Conservation (phyloP, 371 early-diverging fungal species). For the Vairimorpha necatrix region DNA sequence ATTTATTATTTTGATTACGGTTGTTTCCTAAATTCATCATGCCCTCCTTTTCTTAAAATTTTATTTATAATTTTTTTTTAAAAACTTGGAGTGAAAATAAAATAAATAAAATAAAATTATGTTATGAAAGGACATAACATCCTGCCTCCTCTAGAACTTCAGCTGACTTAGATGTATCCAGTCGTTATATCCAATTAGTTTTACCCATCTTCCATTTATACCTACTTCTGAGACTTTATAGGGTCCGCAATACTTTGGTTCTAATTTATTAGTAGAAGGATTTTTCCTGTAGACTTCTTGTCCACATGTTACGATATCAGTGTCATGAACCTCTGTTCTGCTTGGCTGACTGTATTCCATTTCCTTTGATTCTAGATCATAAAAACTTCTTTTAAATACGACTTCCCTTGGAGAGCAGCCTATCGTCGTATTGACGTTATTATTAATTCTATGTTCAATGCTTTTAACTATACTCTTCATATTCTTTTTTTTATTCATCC, state of each 20-base stretch:
- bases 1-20: no score
- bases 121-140: no score
- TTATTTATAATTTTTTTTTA: no score
- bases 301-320: background rate
- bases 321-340: background rate
- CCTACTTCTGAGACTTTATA: background rate
- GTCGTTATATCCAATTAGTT: background rate
- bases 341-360: background rate
- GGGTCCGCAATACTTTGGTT: background rate
- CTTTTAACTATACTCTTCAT: background rate
- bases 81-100: no score
- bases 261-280: background rate
- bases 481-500: background rate
- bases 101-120: no score
- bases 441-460: background rate
- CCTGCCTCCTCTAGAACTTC: background rate
- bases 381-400: background rate
- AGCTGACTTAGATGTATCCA: slow-evolving; percentile 8
- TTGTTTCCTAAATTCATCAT: no score
- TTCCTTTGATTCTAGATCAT: background rate
- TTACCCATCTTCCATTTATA: background rate
- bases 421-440: background rate
- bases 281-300: background rate
- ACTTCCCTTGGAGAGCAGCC: background rate
- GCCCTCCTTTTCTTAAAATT: no score